Evolutionary conservation across 495 filamentous ascomycete genomes (phyloP).

Genomic region (Chlorociboria aeruginascens): DNA sequence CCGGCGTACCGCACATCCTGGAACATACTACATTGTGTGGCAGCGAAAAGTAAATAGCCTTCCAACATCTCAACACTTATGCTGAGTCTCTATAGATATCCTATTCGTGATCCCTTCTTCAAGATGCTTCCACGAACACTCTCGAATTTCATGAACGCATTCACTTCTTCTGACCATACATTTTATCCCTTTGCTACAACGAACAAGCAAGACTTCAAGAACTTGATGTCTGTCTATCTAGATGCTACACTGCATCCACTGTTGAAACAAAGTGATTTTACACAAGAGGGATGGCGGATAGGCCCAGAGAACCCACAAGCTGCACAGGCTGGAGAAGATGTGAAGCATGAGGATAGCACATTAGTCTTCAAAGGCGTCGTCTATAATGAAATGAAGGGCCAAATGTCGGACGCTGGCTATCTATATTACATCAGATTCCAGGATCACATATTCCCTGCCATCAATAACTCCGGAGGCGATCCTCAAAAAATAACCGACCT

Average conservation of each 20-base stretch:
- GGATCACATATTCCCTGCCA: slow-evolving; percentile 82
- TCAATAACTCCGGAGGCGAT: slow-evolving; percentile 94
- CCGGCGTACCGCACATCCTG: slow-evolving; percentile 91
- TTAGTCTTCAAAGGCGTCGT: slow-evolving; percentile 97
- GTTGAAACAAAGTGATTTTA: slow-evolving; percentile 81
- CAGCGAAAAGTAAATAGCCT: slow-evolving; percentile 64
- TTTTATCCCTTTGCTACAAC: slow-evolving; percentile 97
- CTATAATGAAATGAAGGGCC: slow-evolving; percentile 99
- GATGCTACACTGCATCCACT: slow-evolving; percentile 87
- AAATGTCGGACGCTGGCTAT: slow-evolving; percentile 95
- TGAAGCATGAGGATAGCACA: slow-evolving; percentile 30
- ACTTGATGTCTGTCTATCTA: slow-evolving; percentile 91
- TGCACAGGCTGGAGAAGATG: slow-evolving; percentile 28
- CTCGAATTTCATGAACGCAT: slow-evolving; percentile 99
- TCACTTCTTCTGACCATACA: slow-evolving; percentile 93
- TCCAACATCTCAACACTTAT: slow-evolving; percentile 7
- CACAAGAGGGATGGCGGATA: slow-evolving; percentile 92
- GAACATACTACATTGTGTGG: slow-evolving; percentile 96
- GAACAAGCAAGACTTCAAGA: slow-evolving; percentile 90
- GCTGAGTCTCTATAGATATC: slow-evolving; percentile 48
- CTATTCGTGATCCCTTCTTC: slow-evolving; percentile 95
- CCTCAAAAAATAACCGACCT: slow-evolving; percentile 92
- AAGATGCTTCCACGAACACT: slow-evolving; percentile 97
- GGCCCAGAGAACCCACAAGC: slow-evolving; percentile 77
- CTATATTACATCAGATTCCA: slow-evolving; percentile 89